Percentiles rank a stretch among this genome's conserved stretches.
Conservation (phyloP, 2,329 filamentous ascomycete genomes). For the Exophiala spinifera region DNA sequence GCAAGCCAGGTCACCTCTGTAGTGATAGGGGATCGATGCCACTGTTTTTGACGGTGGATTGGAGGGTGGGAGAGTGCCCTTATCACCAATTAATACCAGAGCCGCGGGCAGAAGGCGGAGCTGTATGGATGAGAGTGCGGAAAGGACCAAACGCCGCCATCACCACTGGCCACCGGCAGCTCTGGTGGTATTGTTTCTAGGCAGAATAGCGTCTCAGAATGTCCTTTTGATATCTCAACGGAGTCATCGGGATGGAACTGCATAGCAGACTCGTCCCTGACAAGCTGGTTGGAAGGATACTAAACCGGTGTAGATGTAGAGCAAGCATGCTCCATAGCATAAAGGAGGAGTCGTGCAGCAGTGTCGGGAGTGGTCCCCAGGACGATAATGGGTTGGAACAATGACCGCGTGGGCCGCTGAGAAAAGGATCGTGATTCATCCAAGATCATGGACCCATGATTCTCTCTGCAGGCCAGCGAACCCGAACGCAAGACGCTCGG, state of each 20-base stretch:
- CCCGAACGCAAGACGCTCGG: not conserved
- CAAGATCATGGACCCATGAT: not conserved
- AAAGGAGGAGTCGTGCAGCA: not conserved
- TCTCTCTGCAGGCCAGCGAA: constrained; percentile 2
- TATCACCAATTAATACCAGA: constrained; percentile 15
- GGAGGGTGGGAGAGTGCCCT: constrained; percentile 8
- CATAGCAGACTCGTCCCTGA: not conserved
- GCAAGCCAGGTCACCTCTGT: not conserved
- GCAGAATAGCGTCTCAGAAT: constrained; percentile 18
- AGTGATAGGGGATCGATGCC: constrained; percentile 9
- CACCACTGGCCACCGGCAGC: not conserved
- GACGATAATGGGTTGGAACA: not conserved
- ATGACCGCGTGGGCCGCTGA: not conserved
- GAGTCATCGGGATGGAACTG: constrained; percentile 1
- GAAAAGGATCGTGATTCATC: not conserved
- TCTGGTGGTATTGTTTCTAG: constrained; percentile 5
- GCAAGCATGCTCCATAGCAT: not conserved
- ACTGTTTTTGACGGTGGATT: constrained; percentile 15
- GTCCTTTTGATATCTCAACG: constrained; percentile 7
- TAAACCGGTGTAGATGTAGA: constrained; percentile 7
- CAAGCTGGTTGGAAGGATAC: constrained; percentile 3
- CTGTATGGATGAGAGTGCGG: constrained; percentile 12
- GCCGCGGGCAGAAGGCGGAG: not conserved
- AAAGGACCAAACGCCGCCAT: constrained; percentile 12
- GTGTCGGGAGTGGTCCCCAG: not conserved